Evolutionary conservation across 1,284 basidiomycete genomes (phyloP).

Genomic region (Mycosarcoma maydis): DNA sequence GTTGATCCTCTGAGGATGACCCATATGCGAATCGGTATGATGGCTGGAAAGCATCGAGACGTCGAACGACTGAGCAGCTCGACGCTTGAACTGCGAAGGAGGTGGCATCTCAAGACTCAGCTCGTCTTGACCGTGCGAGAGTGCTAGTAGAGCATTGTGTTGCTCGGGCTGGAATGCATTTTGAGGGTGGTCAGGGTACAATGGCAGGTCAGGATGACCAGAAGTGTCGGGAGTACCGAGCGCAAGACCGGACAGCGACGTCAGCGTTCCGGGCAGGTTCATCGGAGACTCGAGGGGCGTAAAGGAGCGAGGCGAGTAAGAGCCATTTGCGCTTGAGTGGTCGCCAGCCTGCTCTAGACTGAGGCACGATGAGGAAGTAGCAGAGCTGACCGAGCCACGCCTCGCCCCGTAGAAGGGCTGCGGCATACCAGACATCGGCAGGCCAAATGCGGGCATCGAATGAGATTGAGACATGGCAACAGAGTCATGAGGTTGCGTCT

Average conservation of each 20-base stretch:
- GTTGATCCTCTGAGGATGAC: slow-evolving; percentile 14
- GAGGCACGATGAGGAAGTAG: slow-evolving; percentile 40
- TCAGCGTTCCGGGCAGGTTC: slow-evolving; percentile 37
- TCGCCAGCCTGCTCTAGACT: slow-evolving; percentile 32
- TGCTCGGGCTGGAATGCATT: slow-evolving; percentile 31
- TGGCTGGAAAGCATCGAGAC: slow-evolving; percentile 37
- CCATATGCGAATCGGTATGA: slow-evolving; percentile 4
- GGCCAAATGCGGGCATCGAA: slow-evolving; percentile 27
- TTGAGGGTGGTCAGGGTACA: slow-evolving; percentile 18
- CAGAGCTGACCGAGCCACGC: slow-evolving; percentile 41
- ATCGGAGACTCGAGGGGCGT: slow-evolving; percentile 42
- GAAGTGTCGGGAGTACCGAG: slow-evolving; percentile 35
- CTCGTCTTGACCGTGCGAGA: slow-evolving; percentile 39
- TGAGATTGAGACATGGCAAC: slow-evolving; percentile 41
- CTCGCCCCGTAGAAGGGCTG: slow-evolving; percentile 15
- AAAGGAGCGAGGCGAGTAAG: slow-evolving; percentile 45
- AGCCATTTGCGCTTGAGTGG: slow-evolving; percentile 11
- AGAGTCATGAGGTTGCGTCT: slow-evolving; percentile 12
- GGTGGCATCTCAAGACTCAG: slow-evolving; percentile 41
- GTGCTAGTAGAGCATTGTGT: slow-evolving; percentile 41
- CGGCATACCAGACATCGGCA: slow-evolving; percentile 14
- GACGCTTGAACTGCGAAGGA: slow-evolving; percentile 22
- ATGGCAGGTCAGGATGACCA: slow-evolving; percentile 19
- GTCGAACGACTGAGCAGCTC: slow-evolving; percentile 46
- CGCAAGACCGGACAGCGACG: slow-evolving; percentile 43